Evolutionary conservation across 208 protist genomes (phyloP), one percentile per base, ranked within the genome.

Genomic region (Leptomonas pyrrhocoris): DNA sequence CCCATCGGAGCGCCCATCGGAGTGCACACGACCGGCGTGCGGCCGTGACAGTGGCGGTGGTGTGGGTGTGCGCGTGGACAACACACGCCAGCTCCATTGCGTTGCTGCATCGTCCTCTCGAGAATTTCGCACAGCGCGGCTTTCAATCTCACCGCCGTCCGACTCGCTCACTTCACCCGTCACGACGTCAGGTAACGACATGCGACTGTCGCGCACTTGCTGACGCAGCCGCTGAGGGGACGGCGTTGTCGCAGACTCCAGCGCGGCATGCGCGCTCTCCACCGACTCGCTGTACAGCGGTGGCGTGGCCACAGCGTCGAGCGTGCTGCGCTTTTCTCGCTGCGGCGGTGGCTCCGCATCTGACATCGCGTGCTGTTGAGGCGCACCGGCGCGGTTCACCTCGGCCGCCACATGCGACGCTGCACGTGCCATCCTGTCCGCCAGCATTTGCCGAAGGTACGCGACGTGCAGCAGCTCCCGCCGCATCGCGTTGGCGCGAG

Each of bases 391-490:
- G 31, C 4, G 15, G 13, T 6, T 31, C 16, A 19, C 4, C 18
- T 48, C 16, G 4, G 43, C 11, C 38, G 56, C 7, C 38, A 9
- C 45, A 2, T 28, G 2, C 1, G 46, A 13, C 2, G 50, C 6
- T 4, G 36, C 36, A 21, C 53, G 63, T 4, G 36, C 63, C 12
- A 34, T 30, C 27, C 59, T 55, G 11, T 73, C 66, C 16, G 61
- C 66, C 49, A 84, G 23, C 49, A 63, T 46, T 31, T 75, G 61
- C 4, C 80, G 80, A 23, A 86, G 56, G 61, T 78, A 66, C 8
- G 67, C 53, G 4, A 75, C 66, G 65, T 86, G 80, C n/a, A 86
- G 69, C 43, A 75, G 59, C 50, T 86, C 80, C 16, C 80, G 70
- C 16, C 74, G 66, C 13, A 86, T 63, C 27, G 72, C 75, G 30